Evolutionary conservation across 2,329 filamentous ascomycete genomes (phyloP).

Genomic region (Neofusicoccum laricinum): DNA sequence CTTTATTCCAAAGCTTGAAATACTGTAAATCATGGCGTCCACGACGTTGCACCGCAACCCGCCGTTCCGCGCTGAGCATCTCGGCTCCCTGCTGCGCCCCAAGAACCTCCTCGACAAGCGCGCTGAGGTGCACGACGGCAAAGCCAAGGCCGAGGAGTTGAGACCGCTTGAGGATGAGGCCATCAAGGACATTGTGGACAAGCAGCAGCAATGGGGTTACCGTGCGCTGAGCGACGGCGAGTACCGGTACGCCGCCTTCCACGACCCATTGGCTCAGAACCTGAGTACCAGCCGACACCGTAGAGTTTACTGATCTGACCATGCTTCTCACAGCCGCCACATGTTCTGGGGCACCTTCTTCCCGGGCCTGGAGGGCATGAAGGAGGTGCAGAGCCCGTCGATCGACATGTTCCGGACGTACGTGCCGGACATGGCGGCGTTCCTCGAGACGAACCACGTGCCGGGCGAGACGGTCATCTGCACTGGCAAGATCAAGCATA

Average conservation of each 20-base stretch:
- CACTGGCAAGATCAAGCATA: conserved; percentile 55
- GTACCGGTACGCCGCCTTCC: conserved; percentile 42
- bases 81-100: conserved; percentile 67
- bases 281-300: background rate
- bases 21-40: background rate
- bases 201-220: conserved; percentile 60
- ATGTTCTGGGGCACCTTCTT: conserved; percentile 57
- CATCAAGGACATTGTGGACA: conserved; percentile 61
- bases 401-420: conserved; percentile 54
- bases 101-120: conserved; percentile 57
- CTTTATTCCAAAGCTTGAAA: background rate
- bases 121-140: conserved; percentile 52
- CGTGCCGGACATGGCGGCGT: conserved; percentile 58
- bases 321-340: conserved; percentile 25
- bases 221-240: conserved; percentile 65
- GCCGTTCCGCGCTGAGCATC: conserved; percentile 68
- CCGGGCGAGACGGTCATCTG: conserved; percentile 55
- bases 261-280: background rate
- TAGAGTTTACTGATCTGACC: background rate
- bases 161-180: conserved; percentile 60
- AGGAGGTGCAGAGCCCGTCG: conserved; percentile 47
- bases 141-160: conserved; percentile 55
- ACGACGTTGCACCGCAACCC: conserved; percentile 39
- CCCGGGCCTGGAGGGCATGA: conserved; percentile 50
- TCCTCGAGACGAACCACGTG: conserved; percentile 55